These are phyloP conservation scores for Amylostereum areolatum DNA, from an alignment of 1,284 basidiomycete species.

Conservation along the genomic window DNA sequence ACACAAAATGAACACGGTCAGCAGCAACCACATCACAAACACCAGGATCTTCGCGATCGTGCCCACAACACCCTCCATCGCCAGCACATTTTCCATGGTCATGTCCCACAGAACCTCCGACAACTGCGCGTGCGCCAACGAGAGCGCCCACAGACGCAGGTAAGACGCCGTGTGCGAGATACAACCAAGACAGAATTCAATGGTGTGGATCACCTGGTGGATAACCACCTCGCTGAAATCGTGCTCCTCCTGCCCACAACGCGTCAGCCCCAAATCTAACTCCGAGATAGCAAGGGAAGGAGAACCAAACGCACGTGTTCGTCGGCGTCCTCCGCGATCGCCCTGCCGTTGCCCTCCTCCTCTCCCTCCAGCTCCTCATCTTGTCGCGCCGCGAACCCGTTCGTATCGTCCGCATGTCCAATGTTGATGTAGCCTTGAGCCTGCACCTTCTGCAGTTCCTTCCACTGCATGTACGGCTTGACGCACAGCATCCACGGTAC, in stretches of 20 bases:
- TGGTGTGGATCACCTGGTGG: slow-evolving; percentile 97
- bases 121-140: slow-evolving; percentile 95
- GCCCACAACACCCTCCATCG: slow-evolving; percentile 49
- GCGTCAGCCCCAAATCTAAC: slow-evolving; percentile 12
- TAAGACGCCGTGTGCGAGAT: slow-evolving; percentile 99
- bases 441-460: slow-evolving; percentile 84
- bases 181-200: slow-evolving; percentile 97
- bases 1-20: slow-evolving; percentile 79
- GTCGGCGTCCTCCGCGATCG: slow-evolving; percentile 65
- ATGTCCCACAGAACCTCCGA: slow-evolving; percentile 93
- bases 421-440: slow-evolving; percentile 81
- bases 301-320: slow-evolving; percentile 47
- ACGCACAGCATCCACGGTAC: slow-evolving; percentile 93
- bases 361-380: slow-evolving; percentile 72
- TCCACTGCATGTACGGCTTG: slow-evolving; percentile 93
- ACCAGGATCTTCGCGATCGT: slow-evolving; percentile 59
- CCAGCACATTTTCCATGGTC: slow-evolving; percentile 65
- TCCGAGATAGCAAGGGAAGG: not conserved
- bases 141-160: slow-evolving; percentile 97
- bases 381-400: slow-evolving; percentile 30
- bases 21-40: slow-evolving; percentile 75
- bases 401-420: slow-evolving; percentile 42
- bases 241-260: slow-evolving; percentile 53
- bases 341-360: slow-evolving; percentile 80
- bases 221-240: slow-evolving; percentile 95